A percentile compares a stretch with the other conserved stretches of the same genome.
Conservation (phyloP, 2,329 filamentous ascomycete genomes). For the Fusarium irregulare region DNA sequence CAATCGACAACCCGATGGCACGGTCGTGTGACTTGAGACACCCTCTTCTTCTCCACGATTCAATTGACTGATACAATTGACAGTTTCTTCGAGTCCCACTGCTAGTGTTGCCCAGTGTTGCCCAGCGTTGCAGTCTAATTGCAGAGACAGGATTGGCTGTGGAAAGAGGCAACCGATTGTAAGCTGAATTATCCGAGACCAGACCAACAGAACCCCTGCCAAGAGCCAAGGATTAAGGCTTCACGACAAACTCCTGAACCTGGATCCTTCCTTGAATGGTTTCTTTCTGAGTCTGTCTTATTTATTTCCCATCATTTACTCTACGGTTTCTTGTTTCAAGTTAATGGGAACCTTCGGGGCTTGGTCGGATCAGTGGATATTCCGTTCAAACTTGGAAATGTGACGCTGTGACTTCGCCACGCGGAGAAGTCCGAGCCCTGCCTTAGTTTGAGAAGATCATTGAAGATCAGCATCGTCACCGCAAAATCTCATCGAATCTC, state of each 20-base stretch:
- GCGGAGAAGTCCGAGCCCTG: slow-evolving; percentile 6
- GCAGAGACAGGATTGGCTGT: slow-evolving; percentile 1
- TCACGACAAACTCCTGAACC: neutral
- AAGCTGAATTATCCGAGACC: neutral
- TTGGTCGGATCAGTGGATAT: slow-evolving; percentile 3
- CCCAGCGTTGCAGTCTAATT: neutral
- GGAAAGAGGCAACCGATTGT: neutral
- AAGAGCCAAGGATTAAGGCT: neutral
- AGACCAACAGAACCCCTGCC: neutral
- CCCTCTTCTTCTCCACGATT: too few species aligned
- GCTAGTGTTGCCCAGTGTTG: neutral
- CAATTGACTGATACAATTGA: neutral
- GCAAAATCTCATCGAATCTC: neutral
- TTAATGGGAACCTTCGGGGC: too few species aligned
- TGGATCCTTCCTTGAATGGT: neutral
- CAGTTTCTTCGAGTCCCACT: neutral
- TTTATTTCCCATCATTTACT: too few species aligned
- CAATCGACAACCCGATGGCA: too few species aligned
- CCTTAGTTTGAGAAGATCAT: neutral
- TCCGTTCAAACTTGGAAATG: neutral
- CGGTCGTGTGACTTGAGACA: too few species aligned
- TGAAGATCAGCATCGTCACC: neutral
- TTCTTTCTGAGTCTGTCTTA: too few species aligned
- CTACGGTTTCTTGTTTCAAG: neutral
- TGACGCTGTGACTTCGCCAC: neutral